Evolutionary conservation across 345 rosid species (phyloP), one percentile per base, ranked within the genome.

Genomic region (Clausena lansium): DNA sequence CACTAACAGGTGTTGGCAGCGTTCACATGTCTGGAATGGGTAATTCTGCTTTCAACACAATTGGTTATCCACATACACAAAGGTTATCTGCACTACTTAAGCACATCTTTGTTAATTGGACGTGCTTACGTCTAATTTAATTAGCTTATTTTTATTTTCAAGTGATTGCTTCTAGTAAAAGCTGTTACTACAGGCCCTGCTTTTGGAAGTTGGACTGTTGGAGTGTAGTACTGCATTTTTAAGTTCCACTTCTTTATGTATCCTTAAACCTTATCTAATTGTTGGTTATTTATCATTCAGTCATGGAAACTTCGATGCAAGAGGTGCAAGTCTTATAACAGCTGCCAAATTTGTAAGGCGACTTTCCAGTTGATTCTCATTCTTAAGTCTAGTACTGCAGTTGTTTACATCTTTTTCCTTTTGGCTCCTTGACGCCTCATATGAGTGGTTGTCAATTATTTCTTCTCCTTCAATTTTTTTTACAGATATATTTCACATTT

Each of bases 1-100:
- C 93, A 95, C 95, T 85, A 93, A 92, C 98, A 95, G 98, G 98
- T 89, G 82, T 85, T 89, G 93, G 97, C 91, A 91, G 98, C 95
- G 75, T 86, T 87, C 92, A 89, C 90, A 70, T 88, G 83, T 89
- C 95, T 92, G 98, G 97, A 90, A 89, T 86, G 90, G 79, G 84
- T 93, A 93, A 86, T 90, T 86, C 98, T 88, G 87, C 97, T 87
- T 78, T 87, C 98, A 87, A 81, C 97, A 92, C 82, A 81, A 89
- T 85, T 93, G 94, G 88, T 91, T 92, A 89, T 91, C 88, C 98
- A 90, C 84, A 95, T 92, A 85, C 94, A 93, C 97, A 84, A 86
- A 95, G 97, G 97, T 95, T 93, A 83, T 88, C 87, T 88, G 97
- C 97, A 92, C 97, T 85, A 81, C 95, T 90, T 90, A 76, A 87